These are phyloP conservation scores for Solanum hybrid DNA, from an alignment of 305 asterid genomes.

Conservation along the genomic window DNA sequence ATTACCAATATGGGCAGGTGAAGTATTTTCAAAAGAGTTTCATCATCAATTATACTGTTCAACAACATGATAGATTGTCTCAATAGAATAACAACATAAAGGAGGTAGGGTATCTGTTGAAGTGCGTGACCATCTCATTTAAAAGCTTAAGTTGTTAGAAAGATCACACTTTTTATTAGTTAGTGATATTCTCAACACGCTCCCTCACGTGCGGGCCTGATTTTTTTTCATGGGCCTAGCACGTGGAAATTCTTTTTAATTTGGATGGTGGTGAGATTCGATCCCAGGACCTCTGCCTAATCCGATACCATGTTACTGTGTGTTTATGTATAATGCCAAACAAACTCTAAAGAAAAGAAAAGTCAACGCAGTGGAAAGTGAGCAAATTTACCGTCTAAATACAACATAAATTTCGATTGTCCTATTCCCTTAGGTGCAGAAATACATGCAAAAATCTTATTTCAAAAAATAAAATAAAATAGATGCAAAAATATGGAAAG, in stretches of 20 bases:
- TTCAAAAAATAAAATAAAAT: neutral
- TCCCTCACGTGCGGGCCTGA: fast-evolving
- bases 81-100: conserved; percentile 1
- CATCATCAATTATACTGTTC: conserved; percentile 78
- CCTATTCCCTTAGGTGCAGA: neutral
- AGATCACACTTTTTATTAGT: neutral
- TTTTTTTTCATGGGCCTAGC: neutral
- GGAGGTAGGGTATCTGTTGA: neutral
- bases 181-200: neutral
- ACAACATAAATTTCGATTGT: neutral
- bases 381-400: neutral
- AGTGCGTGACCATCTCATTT: neutral
- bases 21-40: conserved; percentile 55
- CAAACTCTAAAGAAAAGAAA: neutral
- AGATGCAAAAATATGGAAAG: neutral
- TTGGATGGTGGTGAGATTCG: neutral
- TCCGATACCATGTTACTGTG: fast-evolving
- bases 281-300: neutral
- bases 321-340: neutral
- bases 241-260: neutral
- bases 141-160: neutral
- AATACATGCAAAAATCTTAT: neutral
- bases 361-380: neutral
- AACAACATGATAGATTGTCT: conserved; percentile 5
- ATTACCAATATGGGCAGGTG: conserved; percentile 74